These are phyloP conservation scores for Phellinidium pouzarii DNA, from an alignment of 1,284 basidiomycete genomes.

Conservation along the genomic window DNA sequence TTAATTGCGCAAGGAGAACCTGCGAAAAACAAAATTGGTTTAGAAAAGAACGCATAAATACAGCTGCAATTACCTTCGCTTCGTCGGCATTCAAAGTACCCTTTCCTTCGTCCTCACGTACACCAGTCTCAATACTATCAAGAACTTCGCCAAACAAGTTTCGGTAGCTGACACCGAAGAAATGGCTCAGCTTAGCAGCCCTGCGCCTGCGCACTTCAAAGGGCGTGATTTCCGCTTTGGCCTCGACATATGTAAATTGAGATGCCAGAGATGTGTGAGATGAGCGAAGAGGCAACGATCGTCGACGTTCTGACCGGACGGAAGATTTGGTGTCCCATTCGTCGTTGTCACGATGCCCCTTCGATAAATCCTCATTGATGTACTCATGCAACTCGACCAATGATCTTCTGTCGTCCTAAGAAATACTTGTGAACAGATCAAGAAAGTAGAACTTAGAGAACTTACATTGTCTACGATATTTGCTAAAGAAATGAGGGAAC, in stretches of 20 bases:
- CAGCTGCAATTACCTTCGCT: constrained; percentile 45
- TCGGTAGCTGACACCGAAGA: constrained; percentile 77
- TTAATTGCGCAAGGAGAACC: constrained; percentile 13
- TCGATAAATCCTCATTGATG: constrained; percentile 30
- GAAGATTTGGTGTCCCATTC: constrained; percentile 17
- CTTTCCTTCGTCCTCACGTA: constrained; percentile 57
- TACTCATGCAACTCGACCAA: constrained; percentile 68
- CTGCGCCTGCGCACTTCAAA: constrained; percentile 66
- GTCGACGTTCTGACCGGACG: constrained; percentile 48
- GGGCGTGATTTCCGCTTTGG: constrained; percentile 40
- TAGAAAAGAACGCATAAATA: constrained; percentile 6
- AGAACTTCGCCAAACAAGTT: constrained; percentile 68
- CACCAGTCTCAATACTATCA: constrained; percentile 69
- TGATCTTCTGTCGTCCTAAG: constrained; percentile 64
- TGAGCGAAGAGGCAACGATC: constrained; percentile 58
- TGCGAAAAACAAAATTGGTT: not conserved
- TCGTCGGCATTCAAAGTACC: constrained; percentile 62
- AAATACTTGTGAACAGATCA: constrained; percentile 10
- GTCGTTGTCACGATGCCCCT: constrained; percentile 19
- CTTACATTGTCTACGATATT: constrained; percentile 71
- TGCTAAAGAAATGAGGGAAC: constrained; percentile 66
- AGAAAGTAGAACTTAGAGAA: constrained; percentile 19
- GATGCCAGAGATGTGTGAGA: constrained; percentile 56
- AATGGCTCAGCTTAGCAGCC: constrained; percentile 73
- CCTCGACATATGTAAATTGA: constrained; percentile 34